Base-by-base conservation (phyloP, 108 stramenopile genomes). In the Parmales sp. region DNA sequence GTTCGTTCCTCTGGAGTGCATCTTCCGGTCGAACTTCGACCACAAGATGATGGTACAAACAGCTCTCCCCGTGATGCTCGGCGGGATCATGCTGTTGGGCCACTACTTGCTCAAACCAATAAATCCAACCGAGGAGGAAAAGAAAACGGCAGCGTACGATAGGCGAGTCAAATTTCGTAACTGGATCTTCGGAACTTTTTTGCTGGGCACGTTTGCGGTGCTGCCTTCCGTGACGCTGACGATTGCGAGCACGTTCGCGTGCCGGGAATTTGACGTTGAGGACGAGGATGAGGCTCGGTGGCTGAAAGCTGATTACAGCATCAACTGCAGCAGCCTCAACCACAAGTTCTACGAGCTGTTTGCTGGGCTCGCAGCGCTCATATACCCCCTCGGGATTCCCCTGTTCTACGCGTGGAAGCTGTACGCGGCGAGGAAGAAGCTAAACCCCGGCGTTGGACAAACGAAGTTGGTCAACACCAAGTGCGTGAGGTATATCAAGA, bases 21-120 rank as follows among this genome's bases (percentile, higher is more conserved):
- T 60, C 28, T 9, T 60, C 28, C 54, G 36, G 54, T 60, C 36
- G 29, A 60, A 28, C 31, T 60, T 60, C 54, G 31, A 34, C 25
- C 54, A 60, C 16, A 28, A 60, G 54, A 60, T 60, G 54, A 18
- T 50, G 49, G 49, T 50, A 5, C 23, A 50, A 6, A 50, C 49
- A 22, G n/a, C 5, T 18, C 49, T 50, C n/a, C 49, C 49, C 6
- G 23, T 50, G 20, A 6, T 50, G 5, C 11, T 50, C 6, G 11
- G n/a, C 5, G 18, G 6, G 5, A 22, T 50, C 13, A 18, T 50
- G 20, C n/a, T 50, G 6, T 18, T 6, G 11, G 8, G 16, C 16
- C 16, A 43, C 41, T 11, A 11, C 41, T 43, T 43, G 11, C 41
- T 43, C 41, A n/a, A n/a, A n/a, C n/a, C n/a, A n/a, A n/a, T n/a